Conservation (phyloP, 2,329 filamentous ascomycete genomes). For the Mycosphaerella sp. region DNA sequence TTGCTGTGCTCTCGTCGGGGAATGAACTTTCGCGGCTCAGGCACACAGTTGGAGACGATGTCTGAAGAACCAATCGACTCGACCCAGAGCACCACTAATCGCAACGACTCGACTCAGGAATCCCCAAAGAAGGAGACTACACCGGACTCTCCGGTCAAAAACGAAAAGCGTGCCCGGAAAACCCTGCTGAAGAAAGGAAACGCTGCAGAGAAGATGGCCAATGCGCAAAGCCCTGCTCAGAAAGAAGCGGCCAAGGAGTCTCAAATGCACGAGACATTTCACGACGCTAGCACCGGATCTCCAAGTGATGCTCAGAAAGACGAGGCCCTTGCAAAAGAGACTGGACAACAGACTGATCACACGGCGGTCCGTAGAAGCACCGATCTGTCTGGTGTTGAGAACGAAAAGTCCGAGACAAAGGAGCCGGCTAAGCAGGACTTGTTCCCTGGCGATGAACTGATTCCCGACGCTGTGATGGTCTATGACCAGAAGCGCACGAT, state of each 20-base stretch:
- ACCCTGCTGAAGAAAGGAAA: neutral
- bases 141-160: slow-evolving; percentile 1
- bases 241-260: slow-evolving; percentile 7
- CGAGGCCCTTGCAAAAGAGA: neutral
- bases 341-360: neutral
- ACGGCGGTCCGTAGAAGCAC: slow-evolving; percentile 2
- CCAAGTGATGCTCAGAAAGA: neutral
- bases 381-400: slow-evolving; percentile 5
- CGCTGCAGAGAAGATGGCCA: neutral
- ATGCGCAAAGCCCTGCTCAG: slow-evolving; percentile 3
- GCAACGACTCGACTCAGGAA: neutral
- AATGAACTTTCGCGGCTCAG: slow-evolving; percentile 4
- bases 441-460: slow-evolving; percentile 18
- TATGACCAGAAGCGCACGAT: slow-evolving; percentile 19
- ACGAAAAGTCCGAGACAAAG: neutral
- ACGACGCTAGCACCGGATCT: neutral
- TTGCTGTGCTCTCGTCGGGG: neutral
- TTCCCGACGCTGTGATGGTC: slow-evolving; percentile 20
- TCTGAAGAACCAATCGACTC: slow-evolving; percentile 1
- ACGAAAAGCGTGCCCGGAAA: slow-evolving; percentile 1
- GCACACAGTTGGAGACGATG: slow-evolving; percentile 2
- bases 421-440: neutral
- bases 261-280: slow-evolving; percentile 9
- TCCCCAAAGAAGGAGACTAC: neutral
- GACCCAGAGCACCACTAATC: neutral